These are phyloP conservation scores for Cryptococcus sp. DNA, from an alignment of 1,284 basidiomycete genomes.

Conservation along the genomic window DNA sequence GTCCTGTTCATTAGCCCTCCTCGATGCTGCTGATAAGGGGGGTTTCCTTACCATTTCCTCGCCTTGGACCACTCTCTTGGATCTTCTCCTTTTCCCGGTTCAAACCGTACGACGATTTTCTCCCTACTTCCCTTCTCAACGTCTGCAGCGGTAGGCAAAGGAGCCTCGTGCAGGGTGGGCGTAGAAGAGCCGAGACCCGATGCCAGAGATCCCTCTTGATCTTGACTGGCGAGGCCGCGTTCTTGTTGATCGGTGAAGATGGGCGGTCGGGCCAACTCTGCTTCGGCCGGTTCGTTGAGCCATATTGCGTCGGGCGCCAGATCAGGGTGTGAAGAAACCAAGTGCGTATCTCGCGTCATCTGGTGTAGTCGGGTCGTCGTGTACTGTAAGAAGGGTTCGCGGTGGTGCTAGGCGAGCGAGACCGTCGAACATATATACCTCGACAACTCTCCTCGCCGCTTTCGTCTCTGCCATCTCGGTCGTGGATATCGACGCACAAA, in stretches of 20 bases:
- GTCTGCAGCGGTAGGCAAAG: constrained; percentile 1
- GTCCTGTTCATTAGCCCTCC: constrained; percentile 12
- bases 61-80: constrained; percentile 32
- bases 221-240: constrained; percentile 18
- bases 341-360: too few relatives aligned
- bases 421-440: too few relatives aligned
- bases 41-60: constrained; percentile 29
- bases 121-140: constrained; percentile 17
- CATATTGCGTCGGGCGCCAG: too few relatives aligned
- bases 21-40: not conserved
- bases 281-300: constrained; percentile 30
- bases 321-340: too few relatives aligned
- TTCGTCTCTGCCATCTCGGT: too few relatives aligned
- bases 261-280: constrained; percentile 33
- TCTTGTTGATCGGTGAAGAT: constrained; percentile 29
- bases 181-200: constrained; percentile 1
- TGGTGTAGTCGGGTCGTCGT: too few relatives aligned
- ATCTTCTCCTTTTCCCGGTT: constrained; percentile 23
- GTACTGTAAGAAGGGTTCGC: too few relatives aligned
- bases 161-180: not conserved
- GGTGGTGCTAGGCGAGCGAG: too few relatives aligned
- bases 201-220: constrained; percentile 12
- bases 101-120: constrained; percentile 29
- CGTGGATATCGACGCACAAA: too few relatives aligned
- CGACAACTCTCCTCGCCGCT: too few relatives aligned